Base-by-base conservation (phyloP, 2,329 filamentous ascomycete genomes). In the Curvularia sp. region DNA sequence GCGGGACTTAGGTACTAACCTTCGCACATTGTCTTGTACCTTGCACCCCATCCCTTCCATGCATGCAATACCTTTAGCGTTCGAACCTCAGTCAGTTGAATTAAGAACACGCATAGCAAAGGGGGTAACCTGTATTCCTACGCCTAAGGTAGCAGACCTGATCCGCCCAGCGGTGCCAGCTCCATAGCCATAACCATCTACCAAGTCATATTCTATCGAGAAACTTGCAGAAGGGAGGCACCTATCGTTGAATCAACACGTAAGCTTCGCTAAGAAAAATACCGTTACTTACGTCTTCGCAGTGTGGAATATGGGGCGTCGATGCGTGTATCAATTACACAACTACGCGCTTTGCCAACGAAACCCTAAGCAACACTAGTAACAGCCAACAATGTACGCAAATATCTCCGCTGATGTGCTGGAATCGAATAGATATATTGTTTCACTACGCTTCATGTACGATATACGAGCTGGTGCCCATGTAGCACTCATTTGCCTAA, bases 291-390 rank as follows among this genome's bases (percentile, higher is more conserved):
- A 72, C 76, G 73, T 46, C 70, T 70, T 65, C 71, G 69, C 19
- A 77, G 76, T 13, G 78, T 73, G 3, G 70, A 63, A 74, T 90
- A 87, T 3, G 78, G 80, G 18, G 77, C 72, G 38, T 78, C 75
- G 71, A 90, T 84, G 60, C 88, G 87, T 5, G 87, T 89, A 73
- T 90, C 88, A 27, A 90, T 81, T 19, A 90, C 78, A 70, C 86
- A 90, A 25, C 54, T 56, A 19, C 0, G 7, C 10, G n/a, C 2
- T 45, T 10, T 52, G 32, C 52, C 13, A 56, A 25, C 19, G 1
- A 28, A 28, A 2, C 30, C 27, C 19, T 15, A 3, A 19, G 0
- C 42, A 2, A 10, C 5, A 2, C 2, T 45, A 10, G 3, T 23
- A 6, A 23, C 12, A 10, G 9, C 30, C 19, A 5, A 12, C 18